These are phyloP conservation scores for Lachancea dasiensis DNA, from an alignment of 805 yeast species.

Conservation along the genomic window DNA sequence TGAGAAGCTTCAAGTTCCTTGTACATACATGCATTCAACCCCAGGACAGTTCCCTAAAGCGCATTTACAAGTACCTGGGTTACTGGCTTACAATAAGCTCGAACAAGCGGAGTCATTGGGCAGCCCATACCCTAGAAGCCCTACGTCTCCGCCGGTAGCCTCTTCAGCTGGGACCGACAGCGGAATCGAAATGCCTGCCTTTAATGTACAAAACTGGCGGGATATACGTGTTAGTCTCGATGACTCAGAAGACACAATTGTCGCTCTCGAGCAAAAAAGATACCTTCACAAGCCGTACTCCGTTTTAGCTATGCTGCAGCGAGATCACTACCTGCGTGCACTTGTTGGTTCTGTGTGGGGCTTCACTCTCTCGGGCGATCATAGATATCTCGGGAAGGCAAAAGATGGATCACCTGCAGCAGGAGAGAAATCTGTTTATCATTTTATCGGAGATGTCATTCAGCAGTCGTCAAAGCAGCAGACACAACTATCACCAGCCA, in stretches of 20 bases:
- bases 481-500: not conserved
- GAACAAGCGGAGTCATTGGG: no score
- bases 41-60: not conserved
- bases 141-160: no score
- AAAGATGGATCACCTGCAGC: not conserved
- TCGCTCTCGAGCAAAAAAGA: slow-evolving; percentile 4
- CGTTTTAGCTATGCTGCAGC: slow-evolving; percentile 6
- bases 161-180: not conserved
- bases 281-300: slow-evolving; percentile 7
- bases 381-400: not conserved
- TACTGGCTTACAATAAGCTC: no score
- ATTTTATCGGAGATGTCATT: not conserved
- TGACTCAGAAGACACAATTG: slow-evolving; percentile 5
- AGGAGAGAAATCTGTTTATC: not conserved
- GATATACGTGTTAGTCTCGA: slow-evolving; percentile 1
- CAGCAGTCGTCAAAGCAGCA: not conserved
- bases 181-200: not conserved
- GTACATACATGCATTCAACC: not conserved
- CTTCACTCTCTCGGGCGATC: not conserved
- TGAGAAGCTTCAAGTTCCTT: not conserved
- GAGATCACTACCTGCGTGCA: slow-evolving; percentile 6
- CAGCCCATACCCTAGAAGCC: no score
- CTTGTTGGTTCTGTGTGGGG: slow-evolving; percentile 7
- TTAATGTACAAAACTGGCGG: not conserved
- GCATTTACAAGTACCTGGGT: no score